Base-by-base conservation (phyloP, 768 basidiomycete species). In the Termitomyces sp. region DNA sequence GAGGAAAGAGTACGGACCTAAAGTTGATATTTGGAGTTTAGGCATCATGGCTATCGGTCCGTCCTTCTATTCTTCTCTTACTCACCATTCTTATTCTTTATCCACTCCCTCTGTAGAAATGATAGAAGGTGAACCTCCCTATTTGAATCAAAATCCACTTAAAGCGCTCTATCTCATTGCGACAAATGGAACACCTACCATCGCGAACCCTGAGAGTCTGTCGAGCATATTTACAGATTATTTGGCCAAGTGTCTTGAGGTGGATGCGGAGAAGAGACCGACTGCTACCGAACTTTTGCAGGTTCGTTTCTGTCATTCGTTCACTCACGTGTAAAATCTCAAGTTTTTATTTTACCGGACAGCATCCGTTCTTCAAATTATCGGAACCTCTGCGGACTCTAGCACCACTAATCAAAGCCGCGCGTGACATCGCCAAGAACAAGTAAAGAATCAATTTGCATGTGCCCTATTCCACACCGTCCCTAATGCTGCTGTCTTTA, bases 111-210 rank as follows among this genome's bases (percentile, higher is more conserved):
- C 16, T 56, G 23, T 64, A 93, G 94, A 97, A 74, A 97, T 98
- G 94, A 95, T 98, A 63, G 94, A 98, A 72, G 95, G 94, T 52
- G 95, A 97, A 69, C 94, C 94, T 0, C 94, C 94, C 22, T 97
- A 97, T 64, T 80, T 96, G 33, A 95, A 95, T 67, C 94, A 97
- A 76, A 96, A 96, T 72, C 94, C 95, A 0, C 77, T 97, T 50
- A 98, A 97, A 69, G 97, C 97, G 2, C 74, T 99, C 41, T 99
- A 98, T 70, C 83, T 99, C 45, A 99, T 99, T 63, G 96, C 96
- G 2, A 99, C 96, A 9, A 98, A 98, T 63, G 96, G 97, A 25
- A 98, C 96, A 22, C 97, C 97, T 0, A 89, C 89, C 50, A 94
- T 99, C 61, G 89, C 92, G 51, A 98, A 97, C 69, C 95, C 95